Evolutionary conservation across 495 filamentous ascomycete species (phyloP), one percentile per base, ranked within the genome.

Genomic region (Hyphodiscus hymeniophilus): DNA sequence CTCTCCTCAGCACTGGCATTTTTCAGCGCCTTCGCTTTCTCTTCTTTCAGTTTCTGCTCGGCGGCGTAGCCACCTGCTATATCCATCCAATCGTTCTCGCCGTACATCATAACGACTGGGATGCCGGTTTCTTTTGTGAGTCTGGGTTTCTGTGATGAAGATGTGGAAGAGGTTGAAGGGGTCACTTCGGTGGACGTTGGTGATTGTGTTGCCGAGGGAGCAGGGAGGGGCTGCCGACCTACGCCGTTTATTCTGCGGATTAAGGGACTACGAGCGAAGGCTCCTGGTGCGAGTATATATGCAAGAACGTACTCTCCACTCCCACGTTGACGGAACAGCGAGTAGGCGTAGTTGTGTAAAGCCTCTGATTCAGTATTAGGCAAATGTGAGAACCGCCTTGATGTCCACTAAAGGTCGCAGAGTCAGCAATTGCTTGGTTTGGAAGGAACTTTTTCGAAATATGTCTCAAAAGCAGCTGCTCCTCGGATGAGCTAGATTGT

Each of bases 51-150:
- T 67, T 87, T 92, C 65, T 87, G 74, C 57, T 84, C 77, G 0
- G 90, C 81, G 0, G 86, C 88, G 50, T 77, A 82, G 1, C 92
- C 92, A 13, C 91, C 94, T 0, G 77, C 76, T 11, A 91, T 79
- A 56, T 97, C 94, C 92, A 98, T 97, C 92, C 92, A 98, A 69
- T 98, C 92, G 57, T 89, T 79, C 57, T 95, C 89, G 46, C 92
- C 92, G 58, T 98, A 98, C 82, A 96, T 86, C 57, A 97, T 76
- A 10, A 96, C 76, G 24, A 95, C 71, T 0, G 92, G 92, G 43
- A 89, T 70, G 3, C 90, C 91, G 2, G 74, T 84, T 58, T 94
- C 88, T 7, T 76, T 56, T 8, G 60, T 62, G 55, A 40, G 66
- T 5, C 28, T 55, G 1, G 45, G 45, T 15, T 51, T 32, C 7